Conservation (phyloP, 805 yeast species). For the Clavispora phyllophila region DNA sequence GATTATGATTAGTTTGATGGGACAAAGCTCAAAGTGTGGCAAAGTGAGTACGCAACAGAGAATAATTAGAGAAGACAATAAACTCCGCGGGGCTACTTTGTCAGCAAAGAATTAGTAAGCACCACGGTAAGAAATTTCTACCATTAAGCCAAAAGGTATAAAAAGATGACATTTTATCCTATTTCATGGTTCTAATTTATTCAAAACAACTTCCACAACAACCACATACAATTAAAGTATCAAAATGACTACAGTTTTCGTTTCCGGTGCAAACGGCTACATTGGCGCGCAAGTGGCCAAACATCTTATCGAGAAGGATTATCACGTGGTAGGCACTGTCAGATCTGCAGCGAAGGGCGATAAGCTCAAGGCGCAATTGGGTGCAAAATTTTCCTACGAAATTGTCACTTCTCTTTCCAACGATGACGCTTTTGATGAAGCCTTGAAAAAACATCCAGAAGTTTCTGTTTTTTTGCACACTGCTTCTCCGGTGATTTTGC, state of each 20-base stretch:
- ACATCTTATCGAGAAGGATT: neutral
- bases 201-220: no score
- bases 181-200: no score
- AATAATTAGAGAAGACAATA: no score
- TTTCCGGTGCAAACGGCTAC: slow-evolving; percentile 2
- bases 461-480: slow-evolving; percentile 53
- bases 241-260: slow-evolving; percentile 1
- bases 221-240: no score
- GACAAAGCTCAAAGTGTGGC: no score
- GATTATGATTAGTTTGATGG: no score
- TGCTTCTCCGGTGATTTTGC: slow-evolving; percentile 54
- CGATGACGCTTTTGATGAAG: slow-evolving; percentile 28
- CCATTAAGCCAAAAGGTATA: no score
- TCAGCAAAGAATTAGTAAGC: no score
- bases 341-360: neutral
- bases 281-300: neutral
- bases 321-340: slow-evolving; percentile 1
- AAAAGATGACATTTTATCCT: no score
- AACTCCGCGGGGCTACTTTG: no score
- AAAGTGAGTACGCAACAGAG: no score
- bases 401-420: neutral
- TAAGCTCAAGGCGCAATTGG: neutral
- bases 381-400: neutral
- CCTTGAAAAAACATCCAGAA: slow-evolving; percentile 44
- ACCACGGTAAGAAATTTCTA: no score